Evolutionary conservation across 2,329 filamentous ascomycete genomes (phyloP).

Genomic region (Talaromyces pinophilus): DNA sequence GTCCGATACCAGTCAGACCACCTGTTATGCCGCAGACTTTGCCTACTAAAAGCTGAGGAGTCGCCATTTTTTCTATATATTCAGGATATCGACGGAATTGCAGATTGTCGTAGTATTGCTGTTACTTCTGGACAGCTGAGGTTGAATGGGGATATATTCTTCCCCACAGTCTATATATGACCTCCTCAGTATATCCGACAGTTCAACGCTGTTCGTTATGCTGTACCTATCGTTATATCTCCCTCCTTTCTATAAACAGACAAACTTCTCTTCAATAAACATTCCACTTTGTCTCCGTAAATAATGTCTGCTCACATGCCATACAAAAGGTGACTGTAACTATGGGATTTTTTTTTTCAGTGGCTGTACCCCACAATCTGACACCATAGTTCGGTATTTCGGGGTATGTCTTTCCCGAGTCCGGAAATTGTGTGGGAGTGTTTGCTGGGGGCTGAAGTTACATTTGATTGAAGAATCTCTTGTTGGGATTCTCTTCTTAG

Average conservation of each 20-base stretch:
- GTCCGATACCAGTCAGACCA: slow-evolving; percentile 81
- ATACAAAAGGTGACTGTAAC: background rate
- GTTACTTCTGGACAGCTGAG: background rate
- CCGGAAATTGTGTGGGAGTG: background rate
- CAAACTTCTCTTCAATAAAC: background rate
- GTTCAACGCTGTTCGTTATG: background rate
- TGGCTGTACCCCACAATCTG: background rate
- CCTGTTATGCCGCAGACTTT: slow-evolving; percentile 87
- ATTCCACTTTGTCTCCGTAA: slow-evolving; percentile 31
- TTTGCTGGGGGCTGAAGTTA: background rate
- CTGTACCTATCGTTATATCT: background rate
- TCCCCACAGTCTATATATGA: background rate
- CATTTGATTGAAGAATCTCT: background rate
- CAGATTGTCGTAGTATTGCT: background rate
- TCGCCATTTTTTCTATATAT: slow-evolving; percentile 30
- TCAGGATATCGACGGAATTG: too few relatives aligned
- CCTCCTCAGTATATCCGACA: background rate
- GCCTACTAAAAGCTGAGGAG: slow-evolving; percentile 60
- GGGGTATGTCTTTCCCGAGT: slow-evolving; percentile 2
- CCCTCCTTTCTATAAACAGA: background rate
- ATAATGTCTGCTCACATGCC: background rate
- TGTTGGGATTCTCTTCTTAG: background rate
- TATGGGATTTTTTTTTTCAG: background rate
- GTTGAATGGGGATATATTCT: background rate
- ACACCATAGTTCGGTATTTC: background rate